These are phyloP conservation scores for Leucocoprinus sp. DNA, from an alignment of 768 basidiomycete species.

Conservation along the genomic window DNA sequence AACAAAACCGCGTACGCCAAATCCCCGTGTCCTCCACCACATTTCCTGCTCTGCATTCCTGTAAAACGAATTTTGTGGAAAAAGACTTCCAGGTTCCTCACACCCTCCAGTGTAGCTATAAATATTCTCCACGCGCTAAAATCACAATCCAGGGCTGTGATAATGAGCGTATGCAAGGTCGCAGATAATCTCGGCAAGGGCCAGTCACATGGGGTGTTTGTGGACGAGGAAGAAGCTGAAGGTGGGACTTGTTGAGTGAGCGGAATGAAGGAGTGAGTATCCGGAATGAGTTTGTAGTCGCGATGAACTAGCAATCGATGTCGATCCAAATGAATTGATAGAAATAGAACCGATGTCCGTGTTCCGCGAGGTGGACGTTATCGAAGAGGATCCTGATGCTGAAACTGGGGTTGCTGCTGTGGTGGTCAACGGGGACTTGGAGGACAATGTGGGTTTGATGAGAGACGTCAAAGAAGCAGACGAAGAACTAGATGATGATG, in stretches of 20 bases:
- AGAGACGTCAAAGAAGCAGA: background rate
- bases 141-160: slow-evolving; percentile 37
- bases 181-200: slow-evolving; percentile 6
- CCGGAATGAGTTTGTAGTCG: too few relatives aligned
- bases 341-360: slow-evolving; percentile 4
- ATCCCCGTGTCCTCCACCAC: slow-evolving; percentile 19
- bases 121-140: slow-evolving; percentile 25
- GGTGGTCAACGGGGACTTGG: background rate
- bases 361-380: too few relatives aligned
- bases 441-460: background rate
- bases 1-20: slow-evolving; percentile 6
- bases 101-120: slow-evolving; percentile 24
- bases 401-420: too few relatives aligned
- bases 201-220: slow-evolving; percentile 1
- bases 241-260: too few relatives aligned
- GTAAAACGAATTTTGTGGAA: slow-evolving; percentile 28
- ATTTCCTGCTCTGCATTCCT: slow-evolving; percentile 19
- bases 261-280: too few relatives aligned
- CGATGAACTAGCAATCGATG: background rate
- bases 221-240: too few relatives aligned
- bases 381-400: too few relatives aligned
- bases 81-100: slow-evolving; percentile 35
- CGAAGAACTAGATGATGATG: too few relatives aligned
- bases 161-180: slow-evolving; percentile 26
- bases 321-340: slow-evolving; percentile 2